Conservation (phyloP, 2,329 filamentous ascomycete species). For the Cryphonectria naterciae region DNA sequence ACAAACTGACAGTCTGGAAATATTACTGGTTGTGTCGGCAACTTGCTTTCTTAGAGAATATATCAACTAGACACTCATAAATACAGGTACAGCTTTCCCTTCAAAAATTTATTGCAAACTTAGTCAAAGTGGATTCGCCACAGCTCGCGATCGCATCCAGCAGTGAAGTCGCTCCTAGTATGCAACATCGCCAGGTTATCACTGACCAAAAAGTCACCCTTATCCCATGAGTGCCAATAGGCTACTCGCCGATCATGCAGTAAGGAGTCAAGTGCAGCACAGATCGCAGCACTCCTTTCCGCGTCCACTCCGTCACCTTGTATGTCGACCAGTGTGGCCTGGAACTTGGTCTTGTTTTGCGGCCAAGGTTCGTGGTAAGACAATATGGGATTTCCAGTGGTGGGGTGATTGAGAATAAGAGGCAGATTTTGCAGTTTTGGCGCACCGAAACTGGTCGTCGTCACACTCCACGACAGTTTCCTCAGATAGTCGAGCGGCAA, state of each 20-base stretch:
- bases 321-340: conserved; percentile 42
- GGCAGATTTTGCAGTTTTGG: conserved; percentile 49
- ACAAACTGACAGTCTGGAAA: too few relatives aligned
- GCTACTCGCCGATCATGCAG: conserved; percentile 56
- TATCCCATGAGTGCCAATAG: conserved; percentile 56
- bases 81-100: too few relatives aligned
- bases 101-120: background rate
- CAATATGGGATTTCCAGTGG: conserved; percentile 42
- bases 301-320: conserved; percentile 43
- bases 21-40: too few relatives aligned
- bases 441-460: conserved; percentile 51
- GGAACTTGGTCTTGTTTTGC: conserved; percentile 53
- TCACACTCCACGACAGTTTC: conserved; percentile 52
- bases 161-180: conserved; percentile 50
- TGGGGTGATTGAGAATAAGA: conserved; percentile 50
- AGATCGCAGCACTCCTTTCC: conserved; percentile 29
- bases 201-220: conserved; percentile 57
- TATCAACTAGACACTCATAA: too few relatives aligned
- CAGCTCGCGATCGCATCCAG: conserved; percentile 49
- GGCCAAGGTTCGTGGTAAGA: conserved; percentile 59
- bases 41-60: too few relatives aligned
- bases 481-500: conserved; percentile 43
- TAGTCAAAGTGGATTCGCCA: conserved; percentile 57
- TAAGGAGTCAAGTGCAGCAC: conserved; percentile 45
- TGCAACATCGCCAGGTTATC: conserved; percentile 57